A percentile compares a stretch with the other conserved stretches of the same genome.
Conservation (phyloP, 805 yeast species). For the Candida namnaoensis region DNA sequence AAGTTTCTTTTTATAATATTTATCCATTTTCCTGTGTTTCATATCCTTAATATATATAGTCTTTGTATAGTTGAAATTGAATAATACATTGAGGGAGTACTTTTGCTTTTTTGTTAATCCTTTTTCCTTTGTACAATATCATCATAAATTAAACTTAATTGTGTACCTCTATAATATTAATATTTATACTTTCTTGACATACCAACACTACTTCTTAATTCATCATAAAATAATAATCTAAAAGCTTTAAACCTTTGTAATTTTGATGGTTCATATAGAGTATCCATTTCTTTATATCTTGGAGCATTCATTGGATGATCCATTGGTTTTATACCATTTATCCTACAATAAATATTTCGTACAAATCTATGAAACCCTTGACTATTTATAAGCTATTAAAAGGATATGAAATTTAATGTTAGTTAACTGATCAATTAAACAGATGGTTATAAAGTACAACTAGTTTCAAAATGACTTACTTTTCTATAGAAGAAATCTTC, state of each 20-base stretch:
- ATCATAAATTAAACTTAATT: too few species aligned
- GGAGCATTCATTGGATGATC: conserved; percentile 15
- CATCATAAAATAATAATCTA: conserved; percentile 49
- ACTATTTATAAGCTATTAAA: conserved; percentile 40
- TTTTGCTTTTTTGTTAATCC: too few species aligned
- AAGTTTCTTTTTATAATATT: too few species aligned
- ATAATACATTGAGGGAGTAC: too few species aligned
- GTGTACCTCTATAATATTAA: neutral
- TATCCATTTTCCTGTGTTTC: too few species aligned
- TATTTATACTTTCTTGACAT: conserved; percentile 21
- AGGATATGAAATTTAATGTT: conserved; percentile 2
- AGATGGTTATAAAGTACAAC: neutral
- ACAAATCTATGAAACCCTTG: conserved; percentile 58
- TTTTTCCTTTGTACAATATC: neutral
- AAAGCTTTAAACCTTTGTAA: conserved; percentile 55
- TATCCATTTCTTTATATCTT: conserved; percentile 7
- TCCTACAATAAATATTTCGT: conserved; percentile 47
- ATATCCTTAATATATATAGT: too few species aligned
- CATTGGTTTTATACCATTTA: conserved; percentile 46
- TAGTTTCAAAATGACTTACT: conserved; percentile 7
- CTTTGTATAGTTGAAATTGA: too few species aligned
- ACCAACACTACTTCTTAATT: conserved; percentile 46
- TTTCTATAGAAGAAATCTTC: conserved; percentile 38
- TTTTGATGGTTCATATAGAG: conserved; percentile 32
- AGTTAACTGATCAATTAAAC: neutral